Percentiles rank a stretch among this genome's conserved stretches.
phyloP scores from a whole-genome alignment of 1,139 yeast genomes.

The Geotrichum bryndzae region DNA sequence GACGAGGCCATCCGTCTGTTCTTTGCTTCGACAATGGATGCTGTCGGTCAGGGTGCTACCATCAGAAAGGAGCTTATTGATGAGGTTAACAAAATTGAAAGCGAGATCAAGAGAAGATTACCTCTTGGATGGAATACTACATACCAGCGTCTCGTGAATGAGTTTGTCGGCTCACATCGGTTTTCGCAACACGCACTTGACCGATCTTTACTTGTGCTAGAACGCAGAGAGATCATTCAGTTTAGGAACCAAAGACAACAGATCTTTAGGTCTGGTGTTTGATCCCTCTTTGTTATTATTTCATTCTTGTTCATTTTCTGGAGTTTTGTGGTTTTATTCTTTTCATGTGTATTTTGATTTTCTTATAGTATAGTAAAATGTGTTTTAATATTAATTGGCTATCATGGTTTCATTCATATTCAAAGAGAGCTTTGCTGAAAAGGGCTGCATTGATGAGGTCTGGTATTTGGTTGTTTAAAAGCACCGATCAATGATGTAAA shows the following conservation, averaged over 20 bases:
- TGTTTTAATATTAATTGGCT: neutral
- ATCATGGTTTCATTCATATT: neutral
- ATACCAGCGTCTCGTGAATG: conserved; percentile 73
- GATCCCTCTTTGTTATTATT: conserved; percentile 27
- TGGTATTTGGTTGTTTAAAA: neutral
- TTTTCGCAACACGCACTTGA: conserved; percentile 61
- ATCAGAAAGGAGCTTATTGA: conserved; percentile 49
- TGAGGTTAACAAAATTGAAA: conserved; percentile 75
- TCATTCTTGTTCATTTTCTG: neutral
- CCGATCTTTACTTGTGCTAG: conserved; percentile 73
- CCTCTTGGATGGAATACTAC: conserved; percentile 98
- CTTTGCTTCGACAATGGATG: conserved; percentile 97
- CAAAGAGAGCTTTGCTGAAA: neutral
- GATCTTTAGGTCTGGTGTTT: conserved; percentile 74
- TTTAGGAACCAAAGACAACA: conserved; percentile 86
- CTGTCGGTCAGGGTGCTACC: conserved; percentile 77
- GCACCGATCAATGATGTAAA: neutral
- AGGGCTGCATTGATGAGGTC: no score
- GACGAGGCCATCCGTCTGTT: conserved; percentile 93
- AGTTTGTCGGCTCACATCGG: conserved; percentile 55
- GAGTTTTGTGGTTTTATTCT: neutral
- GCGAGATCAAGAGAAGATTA: conserved; percentile 78
- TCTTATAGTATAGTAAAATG: neutral
- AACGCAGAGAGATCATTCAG: conserved; percentile 79
- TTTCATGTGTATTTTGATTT: neutral